Base-by-base conservation (phyloP, 2,329 filamentous ascomycete genomes). In the Aspergillus neoniger region DNA sequence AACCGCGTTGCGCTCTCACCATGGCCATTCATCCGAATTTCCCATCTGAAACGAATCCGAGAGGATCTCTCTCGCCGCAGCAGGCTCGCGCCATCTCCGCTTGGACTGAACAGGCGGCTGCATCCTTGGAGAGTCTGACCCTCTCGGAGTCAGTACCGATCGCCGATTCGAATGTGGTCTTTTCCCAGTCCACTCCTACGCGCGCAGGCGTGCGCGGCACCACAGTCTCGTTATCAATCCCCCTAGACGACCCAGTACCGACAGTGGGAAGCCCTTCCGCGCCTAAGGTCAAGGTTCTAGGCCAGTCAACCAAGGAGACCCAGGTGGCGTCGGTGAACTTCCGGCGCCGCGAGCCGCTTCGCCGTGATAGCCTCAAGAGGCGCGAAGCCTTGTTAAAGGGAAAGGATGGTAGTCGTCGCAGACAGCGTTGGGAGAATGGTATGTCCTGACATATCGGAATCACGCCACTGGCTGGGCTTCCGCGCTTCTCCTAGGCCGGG, bases 371-470 rank as follows among this genome's bases (percentile, higher is more conserved):
- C 67, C 69, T 86, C 69, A 87, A 86, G 70, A 78, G 85, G 55
- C 87, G 93, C 17, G 92, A 96, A 66, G 86, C 88, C 2, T 73
- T 96, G 55, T 81, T 95, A 32, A 96, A 92, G 79, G 94, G 94
- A 59, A 96, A 96, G 68, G 92, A 97, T 76, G 94, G 94, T 36
- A 94, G 87, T 69, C 86, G 94, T 38, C 88, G 94, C 70, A 84
- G 94, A 53, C 88, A 94, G 69, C 85, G 94, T 58, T 98, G 93
- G 92, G 95, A 99, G 81, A 99, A 98, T 76, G 91, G 92, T 96
- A 83, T 66, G 78, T 69, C 55, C 30, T 48, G 39, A 59, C 50
- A 38, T 23, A 23, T 44, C 10, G 41, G 49, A 32, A 5, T 17
- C 41, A 47, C 39, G 49, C 23, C n/a, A 43, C 38, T 41, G 25